Percentiles rank a stretch among this genome's conserved stretches.
phyloP scores from a whole-genome alignment of 1,139 yeast species.

The Candida anutae region DNA sequence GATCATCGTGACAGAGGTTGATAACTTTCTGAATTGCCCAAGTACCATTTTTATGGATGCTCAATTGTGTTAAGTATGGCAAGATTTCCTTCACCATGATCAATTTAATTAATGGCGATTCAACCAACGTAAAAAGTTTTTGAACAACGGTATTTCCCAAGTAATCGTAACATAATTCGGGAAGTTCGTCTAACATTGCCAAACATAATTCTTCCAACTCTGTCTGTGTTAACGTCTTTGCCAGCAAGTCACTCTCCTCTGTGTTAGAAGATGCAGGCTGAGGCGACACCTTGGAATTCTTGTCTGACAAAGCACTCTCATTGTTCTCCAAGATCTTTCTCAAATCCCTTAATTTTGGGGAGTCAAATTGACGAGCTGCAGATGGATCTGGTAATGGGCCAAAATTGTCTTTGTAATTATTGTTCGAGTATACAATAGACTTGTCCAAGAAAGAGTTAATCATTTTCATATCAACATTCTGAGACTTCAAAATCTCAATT shows the following conservation, averaged over 20 bases:
- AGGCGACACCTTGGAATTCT: background rate
- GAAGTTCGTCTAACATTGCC: slow-evolving; percentile 82
- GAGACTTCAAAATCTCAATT: slow-evolving; percentile 11
- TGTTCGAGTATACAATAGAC: slow-evolving; percentile 25
- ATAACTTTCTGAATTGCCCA: slow-evolving; percentile 99
- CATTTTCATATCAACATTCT: slow-evolving; percentile 22
- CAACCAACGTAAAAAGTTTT: slow-evolving; percentile 67
- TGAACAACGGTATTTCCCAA: slow-evolving; percentile 95
- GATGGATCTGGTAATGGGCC: slow-evolving; percentile 69
- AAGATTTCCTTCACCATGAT: slow-evolving; percentile 74
- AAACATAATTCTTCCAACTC: slow-evolving; percentile 80
- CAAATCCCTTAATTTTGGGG: slow-evolving; percentile 66
- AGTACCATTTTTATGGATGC: slow-evolving; percentile 96
- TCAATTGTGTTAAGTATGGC: slow-evolving; percentile 82
- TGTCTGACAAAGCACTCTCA: slow-evolving; percentile 14
- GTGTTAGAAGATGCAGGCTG: slow-evolving; percentile 2
- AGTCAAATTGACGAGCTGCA: slow-evolving; percentile 66
- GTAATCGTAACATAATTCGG: slow-evolving; percentile 87
- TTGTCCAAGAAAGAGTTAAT: slow-evolving; percentile 24
- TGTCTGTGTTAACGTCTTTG: slow-evolving; percentile 21
- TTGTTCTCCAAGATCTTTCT: slow-evolving; percentile 46
- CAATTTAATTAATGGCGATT: slow-evolving; percentile 62
- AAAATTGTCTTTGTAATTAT: slow-evolving; percentile 38
- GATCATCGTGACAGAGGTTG: slow-evolving; percentile 50
- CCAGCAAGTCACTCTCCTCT: background rate